phyloP scores from a whole-genome alignment of 2,329 filamentous ascomycete genomes.

The Zasmidium angulare region DNA sequence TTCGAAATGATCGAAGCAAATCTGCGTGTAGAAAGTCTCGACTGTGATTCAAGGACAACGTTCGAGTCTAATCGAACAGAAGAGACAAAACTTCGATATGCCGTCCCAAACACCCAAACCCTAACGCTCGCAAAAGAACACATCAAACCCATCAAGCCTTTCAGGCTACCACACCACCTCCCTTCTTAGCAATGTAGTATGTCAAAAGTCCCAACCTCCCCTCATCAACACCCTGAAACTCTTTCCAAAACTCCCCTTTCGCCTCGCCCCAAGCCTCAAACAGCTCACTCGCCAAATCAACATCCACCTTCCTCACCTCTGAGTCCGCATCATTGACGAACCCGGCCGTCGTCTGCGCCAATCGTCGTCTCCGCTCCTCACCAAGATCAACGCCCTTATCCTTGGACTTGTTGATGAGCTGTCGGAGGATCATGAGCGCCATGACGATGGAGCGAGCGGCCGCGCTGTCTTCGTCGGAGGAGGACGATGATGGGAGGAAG shows the following conservation, averaged over 20 bases:
- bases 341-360: conserved; percentile 28
- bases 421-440: conserved; percentile 63
- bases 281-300: conserved; percentile 73
- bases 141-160: neutral
- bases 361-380: conserved; percentile 19
- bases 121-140: neutral
- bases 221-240: conserved; percentile 61
- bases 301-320: conserved; percentile 63
- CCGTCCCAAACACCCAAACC: neutral
- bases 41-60: too few species aligned
- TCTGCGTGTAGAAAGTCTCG: too few species aligned
- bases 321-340: conserved; percentile 30
- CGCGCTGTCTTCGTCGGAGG: conserved; percentile 30
- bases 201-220: conserved; percentile 75
- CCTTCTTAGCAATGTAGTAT: conserved; percentile 75
- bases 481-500: conserved; percentile 37
- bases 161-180: conserved; percentile 14
- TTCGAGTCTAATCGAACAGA: too few species aligned
- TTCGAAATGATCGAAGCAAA: too few species aligned
- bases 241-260: conserved; percentile 64
- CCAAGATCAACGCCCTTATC: conserved; percentile 21
- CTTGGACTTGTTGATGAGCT: conserved; percentile 52
- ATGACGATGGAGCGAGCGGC: conserved; percentile 52
- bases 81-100: neutral
- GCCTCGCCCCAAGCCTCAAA: conserved; percentile 45